Conservation (phyloP, 768 basidiomycete species). For the Boletus coccyginus region DNA sequence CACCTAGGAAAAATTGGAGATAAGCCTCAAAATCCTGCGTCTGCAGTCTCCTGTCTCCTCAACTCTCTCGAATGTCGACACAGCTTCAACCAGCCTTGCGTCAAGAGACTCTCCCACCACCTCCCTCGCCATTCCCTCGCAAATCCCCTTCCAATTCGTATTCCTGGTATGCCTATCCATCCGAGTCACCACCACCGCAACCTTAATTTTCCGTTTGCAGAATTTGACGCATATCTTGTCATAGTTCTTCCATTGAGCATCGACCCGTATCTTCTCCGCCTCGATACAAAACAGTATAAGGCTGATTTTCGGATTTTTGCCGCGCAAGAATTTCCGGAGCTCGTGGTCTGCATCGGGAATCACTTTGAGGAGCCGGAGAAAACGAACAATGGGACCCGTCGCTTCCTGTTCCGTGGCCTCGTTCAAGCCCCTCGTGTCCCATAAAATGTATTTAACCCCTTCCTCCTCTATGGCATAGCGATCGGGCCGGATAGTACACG, state of each 20-base stretch:
- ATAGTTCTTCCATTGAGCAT: constrained; percentile 12
- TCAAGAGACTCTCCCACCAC: constrained; percentile 1
- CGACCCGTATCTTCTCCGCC: constrained; percentile 1
- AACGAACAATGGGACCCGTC: background rate
- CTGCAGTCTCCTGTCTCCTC: constrained; percentile 1
- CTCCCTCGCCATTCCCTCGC: background rate
- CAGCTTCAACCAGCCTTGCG: constrained; percentile 3
- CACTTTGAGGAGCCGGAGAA: constrained; percentile 4
- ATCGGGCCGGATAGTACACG: background rate
- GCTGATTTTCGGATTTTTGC: constrained; percentile 6
- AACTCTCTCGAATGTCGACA: background rate
- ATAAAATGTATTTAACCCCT: background rate
- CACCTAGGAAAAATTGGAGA: constrained; percentile 3
- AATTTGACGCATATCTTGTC: constrained; percentile 12
- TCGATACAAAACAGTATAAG: constrained; percentile 13
- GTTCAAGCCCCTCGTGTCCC: constrained; percentile 15
- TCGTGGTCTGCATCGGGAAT: constrained; percentile 7
- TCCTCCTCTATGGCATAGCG: background rate
- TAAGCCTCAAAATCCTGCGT: background rate
- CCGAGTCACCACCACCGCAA: constrained; percentile 16
- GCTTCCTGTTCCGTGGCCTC: constrained; percentile 3
- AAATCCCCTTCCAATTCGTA: background rate
- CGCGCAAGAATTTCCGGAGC: constrained; percentile 10
- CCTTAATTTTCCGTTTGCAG: constrained; percentile 5
- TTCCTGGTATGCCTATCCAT: background rate